phyloP scores from a whole-genome alignment of 2,329 filamentous ascomycete species.

The Chaetomium olivaceum region DNA sequence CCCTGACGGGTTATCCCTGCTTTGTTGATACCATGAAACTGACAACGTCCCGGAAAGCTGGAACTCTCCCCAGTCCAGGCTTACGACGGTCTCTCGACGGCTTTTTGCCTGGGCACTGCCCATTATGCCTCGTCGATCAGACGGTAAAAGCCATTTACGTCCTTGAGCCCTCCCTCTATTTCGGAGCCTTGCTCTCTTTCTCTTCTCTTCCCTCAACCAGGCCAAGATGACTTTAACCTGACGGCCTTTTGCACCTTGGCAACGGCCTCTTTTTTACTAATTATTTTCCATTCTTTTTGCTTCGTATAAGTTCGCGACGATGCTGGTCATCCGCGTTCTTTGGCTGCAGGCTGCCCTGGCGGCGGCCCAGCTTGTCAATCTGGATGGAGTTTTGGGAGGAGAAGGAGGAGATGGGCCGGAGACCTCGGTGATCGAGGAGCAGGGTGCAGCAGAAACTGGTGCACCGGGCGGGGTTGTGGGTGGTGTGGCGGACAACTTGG shows the following conservation, averaged over 20 bases:
- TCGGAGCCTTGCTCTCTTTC: not conserved
- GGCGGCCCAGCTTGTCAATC: conserved; percentile 22
- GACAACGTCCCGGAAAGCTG: conserved; percentile 18
- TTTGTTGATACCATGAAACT: conserved; percentile 17
- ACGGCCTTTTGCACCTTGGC: conserved; percentile 15
- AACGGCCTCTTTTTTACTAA: not conserved
- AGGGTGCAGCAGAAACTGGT: not conserved
- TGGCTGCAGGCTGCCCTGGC: conserved; percentile 28
- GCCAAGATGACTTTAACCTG: conserved; percentile 14
- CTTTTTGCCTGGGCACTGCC: not conserved
- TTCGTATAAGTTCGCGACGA: conserved; percentile 15
- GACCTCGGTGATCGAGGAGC: conserved; percentile 13
- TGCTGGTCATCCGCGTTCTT: conserved; percentile 30
- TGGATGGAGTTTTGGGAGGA: conserved; percentile 14
- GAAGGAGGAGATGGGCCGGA: not conserved
- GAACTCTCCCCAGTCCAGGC: not conserved
- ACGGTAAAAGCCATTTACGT: not conserved
- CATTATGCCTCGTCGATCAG: conserved; percentile 12
- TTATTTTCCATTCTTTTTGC: not conserved
- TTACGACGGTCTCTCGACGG: not conserved
- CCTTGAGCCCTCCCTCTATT: not conserved
- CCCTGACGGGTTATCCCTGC: conserved; percentile 10
- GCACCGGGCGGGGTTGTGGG: conserved; percentile 5
- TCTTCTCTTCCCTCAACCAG: not conserved
- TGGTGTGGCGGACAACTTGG: conserved; percentile 7